These are phyloP conservation scores for Vaccinium corymbosum DNA, from an alignment of 148 eudicot genomes.

Conservation along the genomic window DNA sequence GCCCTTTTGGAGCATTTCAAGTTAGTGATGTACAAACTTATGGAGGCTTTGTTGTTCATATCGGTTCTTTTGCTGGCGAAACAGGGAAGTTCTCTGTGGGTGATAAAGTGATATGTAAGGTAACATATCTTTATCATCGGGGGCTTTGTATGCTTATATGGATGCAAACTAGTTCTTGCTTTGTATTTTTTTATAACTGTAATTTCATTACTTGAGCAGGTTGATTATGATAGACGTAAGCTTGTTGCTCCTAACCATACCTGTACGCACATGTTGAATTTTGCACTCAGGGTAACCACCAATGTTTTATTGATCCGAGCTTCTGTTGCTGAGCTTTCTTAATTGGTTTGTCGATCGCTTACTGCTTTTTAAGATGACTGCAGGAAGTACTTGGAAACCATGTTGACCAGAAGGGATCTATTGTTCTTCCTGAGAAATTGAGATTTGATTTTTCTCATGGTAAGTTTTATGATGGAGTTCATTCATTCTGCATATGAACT, in stretches of 20 bases:
- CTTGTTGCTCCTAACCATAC: constrained; percentile 98
- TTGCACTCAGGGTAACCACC: constrained; percentile 77
- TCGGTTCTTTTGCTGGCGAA: constrained; percentile 62
- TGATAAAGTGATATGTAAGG: constrained; percentile 87
- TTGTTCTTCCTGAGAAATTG: constrained; percentile 93
- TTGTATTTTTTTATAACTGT: not conserved
- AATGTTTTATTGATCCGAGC: not conserved
- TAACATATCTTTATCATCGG: constrained; percentile 16
- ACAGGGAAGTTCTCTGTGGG: constrained; percentile 58
- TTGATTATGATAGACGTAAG: constrained; percentile 76
- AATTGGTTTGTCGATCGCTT: not conserved
- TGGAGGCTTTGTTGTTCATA: constrained; percentile 89
- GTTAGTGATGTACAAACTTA: constrained; percentile 70
- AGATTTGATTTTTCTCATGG: constrained; percentile 97
- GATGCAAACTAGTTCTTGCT: not conserved
- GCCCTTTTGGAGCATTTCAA: constrained; percentile 63
- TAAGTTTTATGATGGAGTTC: constrained; percentile 23
- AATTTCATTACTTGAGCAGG: constrained; percentile 40
- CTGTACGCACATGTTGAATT: constrained; percentile 96
- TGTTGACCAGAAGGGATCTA: constrained; percentile 97
- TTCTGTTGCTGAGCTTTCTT: constrained; percentile 12
- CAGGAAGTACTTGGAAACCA: constrained; percentile 95
- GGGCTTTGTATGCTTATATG: not conserved
- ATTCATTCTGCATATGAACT: not conserved
- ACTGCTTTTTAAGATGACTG: constrained; percentile 18